Conservation (phyloP, 2,329 filamentous ascomycete species). For the Aspergillus awamori region DNA sequence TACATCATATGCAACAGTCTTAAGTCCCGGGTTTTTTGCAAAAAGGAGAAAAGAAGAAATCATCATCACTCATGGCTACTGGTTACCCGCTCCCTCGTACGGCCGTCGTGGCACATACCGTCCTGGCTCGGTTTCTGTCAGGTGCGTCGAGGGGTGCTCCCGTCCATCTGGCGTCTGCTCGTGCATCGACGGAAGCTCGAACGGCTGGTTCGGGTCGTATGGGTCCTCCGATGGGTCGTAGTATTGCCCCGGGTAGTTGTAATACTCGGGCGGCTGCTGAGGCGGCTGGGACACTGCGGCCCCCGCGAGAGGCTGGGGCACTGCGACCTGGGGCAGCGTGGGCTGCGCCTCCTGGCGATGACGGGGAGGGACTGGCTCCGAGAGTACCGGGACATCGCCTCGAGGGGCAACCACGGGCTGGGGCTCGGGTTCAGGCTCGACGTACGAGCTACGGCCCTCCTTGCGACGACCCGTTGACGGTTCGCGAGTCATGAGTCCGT, state of each 20-base stretch:
- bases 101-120: background rate
- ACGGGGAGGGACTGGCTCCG: slow-evolving; percentile 27
- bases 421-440: slow-evolving; percentile 6
- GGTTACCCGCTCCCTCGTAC: background rate
- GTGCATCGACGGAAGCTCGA: slow-evolving; percentile 18
- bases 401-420: no score
- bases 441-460: slow-evolving; percentile 25
- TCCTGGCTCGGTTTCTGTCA: slow-evolving; percentile 3
- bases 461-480: slow-evolving; percentile 46
- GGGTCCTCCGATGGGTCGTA: slow-evolving; percentile 14
- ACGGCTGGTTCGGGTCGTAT: slow-evolving; percentile 18
- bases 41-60: background rate
- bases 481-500: slow-evolving; percentile 38
- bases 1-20: background rate
- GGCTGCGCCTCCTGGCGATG: slow-evolving; percentile 15
- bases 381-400: slow-evolving; percentile 30
- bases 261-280: slow-evolving; percentile 12
- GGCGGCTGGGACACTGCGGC: background rate
- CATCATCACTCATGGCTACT: slow-evolving; percentile 1
- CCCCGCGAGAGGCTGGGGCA: background rate
- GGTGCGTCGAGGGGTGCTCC: background rate
- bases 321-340: background rate
- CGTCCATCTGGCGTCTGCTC: no score
- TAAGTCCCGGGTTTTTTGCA: no score
- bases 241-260: slow-evolving; percentile 18